Evolutionary conservation across 164 flowering plant species (phyloP).

Genomic region (Cinnamomum chago): DNA sequence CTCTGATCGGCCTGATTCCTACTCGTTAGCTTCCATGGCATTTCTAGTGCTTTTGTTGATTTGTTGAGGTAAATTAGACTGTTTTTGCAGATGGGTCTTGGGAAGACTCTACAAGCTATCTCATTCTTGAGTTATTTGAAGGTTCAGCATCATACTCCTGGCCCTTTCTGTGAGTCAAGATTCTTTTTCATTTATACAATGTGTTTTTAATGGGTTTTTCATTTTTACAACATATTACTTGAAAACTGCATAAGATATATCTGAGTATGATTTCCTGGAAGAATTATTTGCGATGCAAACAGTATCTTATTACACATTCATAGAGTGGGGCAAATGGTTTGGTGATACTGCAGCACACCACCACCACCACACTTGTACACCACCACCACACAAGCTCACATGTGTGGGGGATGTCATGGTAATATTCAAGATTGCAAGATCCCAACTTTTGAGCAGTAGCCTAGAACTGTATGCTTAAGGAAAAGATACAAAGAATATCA

Average conservation of each 20-base stretch:
- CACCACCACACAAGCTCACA: too few species aligned
- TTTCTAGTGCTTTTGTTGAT: background rate
- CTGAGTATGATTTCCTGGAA: too few species aligned
- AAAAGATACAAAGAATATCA: background rate
- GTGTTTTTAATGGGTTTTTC: background rate
- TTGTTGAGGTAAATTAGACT: background rate
- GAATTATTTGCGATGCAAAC: too few species aligned
- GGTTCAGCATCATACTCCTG: slow-evolving; percentile 35
- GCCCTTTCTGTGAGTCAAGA: slow-evolving; percentile 77
- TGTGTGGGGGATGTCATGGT: background rate
- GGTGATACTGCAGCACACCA: too few species aligned
- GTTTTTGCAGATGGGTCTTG: slow-evolving; percentile 86
- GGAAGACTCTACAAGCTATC: slow-evolving; percentile 93
- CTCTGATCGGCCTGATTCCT: too few species aligned
- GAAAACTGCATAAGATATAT: too few species aligned
- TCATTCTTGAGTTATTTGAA: slow-evolving; percentile 82
- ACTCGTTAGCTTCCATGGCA: too few species aligned
- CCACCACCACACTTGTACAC: too few species aligned
- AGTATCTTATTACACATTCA: too few species aligned
- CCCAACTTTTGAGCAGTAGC: background rate
- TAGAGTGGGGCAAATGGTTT: too few species aligned
- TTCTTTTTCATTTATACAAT: background rate
- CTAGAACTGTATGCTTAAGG: background rate
- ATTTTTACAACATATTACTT: background rate
- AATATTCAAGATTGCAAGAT: background rate